These are phyloP conservation scores for Cucumis melo DNA, from an alignment of 306 rosid genomes.

Conservation along the genomic window DNA sequence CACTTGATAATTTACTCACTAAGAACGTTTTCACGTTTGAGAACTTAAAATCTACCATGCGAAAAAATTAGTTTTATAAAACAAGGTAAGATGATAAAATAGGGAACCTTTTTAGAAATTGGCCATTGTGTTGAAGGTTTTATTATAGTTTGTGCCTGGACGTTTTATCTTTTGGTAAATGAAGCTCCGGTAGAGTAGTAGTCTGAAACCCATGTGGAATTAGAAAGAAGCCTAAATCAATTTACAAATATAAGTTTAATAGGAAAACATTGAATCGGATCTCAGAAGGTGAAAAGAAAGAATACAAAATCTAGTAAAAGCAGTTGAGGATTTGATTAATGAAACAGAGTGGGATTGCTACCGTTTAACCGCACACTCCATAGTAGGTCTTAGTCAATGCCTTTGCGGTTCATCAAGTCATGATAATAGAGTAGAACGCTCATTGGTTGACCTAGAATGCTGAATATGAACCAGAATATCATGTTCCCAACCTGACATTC, in stretches of 20 bases:
- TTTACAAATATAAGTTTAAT: background rate
- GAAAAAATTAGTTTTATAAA: too few relatives aligned
- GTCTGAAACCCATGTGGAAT: background rate
- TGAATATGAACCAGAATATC: slow-evolving; percentile 82
- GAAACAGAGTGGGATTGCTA: background rate
- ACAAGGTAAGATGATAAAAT: too few relatives aligned
- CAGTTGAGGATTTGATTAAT: background rate
- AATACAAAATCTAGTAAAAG: background rate
- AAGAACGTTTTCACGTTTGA: background rate
- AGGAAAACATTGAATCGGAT: background rate
- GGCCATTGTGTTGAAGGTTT: background rate
- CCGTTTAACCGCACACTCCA: background rate
- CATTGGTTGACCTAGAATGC: slow-evolving; percentile 97
- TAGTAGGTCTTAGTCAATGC: slow-evolving; percentile 1
- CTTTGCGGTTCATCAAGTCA: slow-evolving; percentile 72
- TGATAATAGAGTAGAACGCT: slow-evolving; percentile 81
- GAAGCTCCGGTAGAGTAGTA: background rate
- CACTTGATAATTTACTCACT: too few relatives aligned
- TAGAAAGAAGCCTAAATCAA: background rate
- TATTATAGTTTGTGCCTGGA: background rate
- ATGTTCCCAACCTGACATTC: slow-evolving; percentile 72
- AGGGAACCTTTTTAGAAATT: background rate
- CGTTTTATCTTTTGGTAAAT: background rate
- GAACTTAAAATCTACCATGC: background rate
- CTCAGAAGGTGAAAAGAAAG: background rate